phyloP scores from a whole-genome alignment of 306 rosid species.

The Vigna nakashimae region DNA sequence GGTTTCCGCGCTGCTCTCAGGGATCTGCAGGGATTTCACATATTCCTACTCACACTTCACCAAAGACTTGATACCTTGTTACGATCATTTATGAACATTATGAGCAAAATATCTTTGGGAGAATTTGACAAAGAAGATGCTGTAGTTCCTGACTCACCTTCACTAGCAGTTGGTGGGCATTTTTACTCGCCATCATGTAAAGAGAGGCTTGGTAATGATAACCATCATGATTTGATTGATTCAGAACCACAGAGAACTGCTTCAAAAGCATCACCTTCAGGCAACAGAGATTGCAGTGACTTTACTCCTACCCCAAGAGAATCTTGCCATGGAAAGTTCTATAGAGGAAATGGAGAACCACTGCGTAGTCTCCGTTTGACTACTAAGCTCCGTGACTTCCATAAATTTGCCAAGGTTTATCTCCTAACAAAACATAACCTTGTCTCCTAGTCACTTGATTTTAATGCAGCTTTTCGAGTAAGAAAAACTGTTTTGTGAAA shows the following conservation, averaged over 20 bases:
- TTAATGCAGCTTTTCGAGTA: conserved; percentile 11
- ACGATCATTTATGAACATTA: conserved; percentile 72
- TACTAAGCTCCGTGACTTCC: conserved; percentile 87
- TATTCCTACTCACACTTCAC: conserved; percentile 87
- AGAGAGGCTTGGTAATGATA: conserved; percentile 67
- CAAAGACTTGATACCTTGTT: conserved; percentile 83
- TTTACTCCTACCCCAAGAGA: conserved; percentile 68
- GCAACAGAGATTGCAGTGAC: conserved; percentile 67
- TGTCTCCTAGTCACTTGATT: conserved; percentile 26
- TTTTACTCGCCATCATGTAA: conserved; percentile 62
- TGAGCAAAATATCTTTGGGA: conserved; percentile 67
- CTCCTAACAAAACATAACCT: conserved; percentile 27
- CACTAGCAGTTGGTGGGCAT: conserved; percentile 45
- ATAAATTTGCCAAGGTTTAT: conserved; percentile 87
- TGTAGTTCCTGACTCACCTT: conserved; percentile 68
- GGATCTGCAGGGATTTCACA: conserved; percentile 92
- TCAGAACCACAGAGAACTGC: conserved; percentile 67
- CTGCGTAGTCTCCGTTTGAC: conserved; percentile 83
- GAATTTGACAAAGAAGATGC: conserved; percentile 86
- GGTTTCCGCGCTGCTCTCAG: conserved; percentile 92
- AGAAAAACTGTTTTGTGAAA: conserved; percentile 5
- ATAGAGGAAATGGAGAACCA: conserved; percentile 80
- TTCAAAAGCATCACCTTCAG: conserved; percentile 61
- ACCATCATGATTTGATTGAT: conserved; percentile 68
- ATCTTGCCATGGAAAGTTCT: conserved; percentile 71